Conservation (phyloP, 1,139 yeast genomes). For the Suhomyces anneliseae region DNA sequence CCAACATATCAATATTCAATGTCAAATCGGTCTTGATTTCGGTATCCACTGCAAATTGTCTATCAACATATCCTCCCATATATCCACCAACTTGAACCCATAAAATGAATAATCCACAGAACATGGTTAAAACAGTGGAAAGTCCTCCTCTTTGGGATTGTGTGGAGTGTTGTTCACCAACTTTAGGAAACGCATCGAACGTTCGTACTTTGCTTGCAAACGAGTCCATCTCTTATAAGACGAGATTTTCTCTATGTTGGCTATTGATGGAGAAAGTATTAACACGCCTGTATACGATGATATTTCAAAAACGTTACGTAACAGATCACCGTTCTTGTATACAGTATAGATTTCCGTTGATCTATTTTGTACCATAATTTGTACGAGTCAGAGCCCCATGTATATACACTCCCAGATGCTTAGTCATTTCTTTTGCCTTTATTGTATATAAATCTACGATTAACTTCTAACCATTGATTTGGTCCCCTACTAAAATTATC, state of each 20-base stretch:
- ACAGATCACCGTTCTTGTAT: no score
- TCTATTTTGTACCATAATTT: no score
- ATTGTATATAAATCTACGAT: no score
- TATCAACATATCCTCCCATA: slow-evolving; percentile 80
- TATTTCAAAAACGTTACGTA: no score
- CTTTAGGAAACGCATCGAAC: slow-evolving; percentile 89
- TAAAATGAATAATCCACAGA: slow-evolving; percentile 63
- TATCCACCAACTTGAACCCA: slow-evolving; percentile 90
- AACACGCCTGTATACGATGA: no score
- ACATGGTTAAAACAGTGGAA: slow-evolving; percentile 63
- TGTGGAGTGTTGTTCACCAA: slow-evolving; percentile 72
- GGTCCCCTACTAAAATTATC: no score
- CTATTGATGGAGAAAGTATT: no score
- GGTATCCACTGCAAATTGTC: slow-evolving; percentile 73
- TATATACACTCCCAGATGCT: no score
- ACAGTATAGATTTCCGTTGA: no score
- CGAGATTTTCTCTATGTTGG: neutral
- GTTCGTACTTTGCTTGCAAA: slow-evolving; percentile 50
- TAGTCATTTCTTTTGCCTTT: no score
- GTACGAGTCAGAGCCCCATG: no score
- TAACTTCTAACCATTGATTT: no score
- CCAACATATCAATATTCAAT: slow-evolving; percentile 76
- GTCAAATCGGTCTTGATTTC: slow-evolving; percentile 59
- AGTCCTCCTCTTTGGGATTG: slow-evolving; percentile 76
- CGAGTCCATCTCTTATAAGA: slow-evolving; percentile 30